Base-by-base conservation (phyloP, 2,329 filamentous ascomycete species). In the Colletotrichum sp. region DNA sequence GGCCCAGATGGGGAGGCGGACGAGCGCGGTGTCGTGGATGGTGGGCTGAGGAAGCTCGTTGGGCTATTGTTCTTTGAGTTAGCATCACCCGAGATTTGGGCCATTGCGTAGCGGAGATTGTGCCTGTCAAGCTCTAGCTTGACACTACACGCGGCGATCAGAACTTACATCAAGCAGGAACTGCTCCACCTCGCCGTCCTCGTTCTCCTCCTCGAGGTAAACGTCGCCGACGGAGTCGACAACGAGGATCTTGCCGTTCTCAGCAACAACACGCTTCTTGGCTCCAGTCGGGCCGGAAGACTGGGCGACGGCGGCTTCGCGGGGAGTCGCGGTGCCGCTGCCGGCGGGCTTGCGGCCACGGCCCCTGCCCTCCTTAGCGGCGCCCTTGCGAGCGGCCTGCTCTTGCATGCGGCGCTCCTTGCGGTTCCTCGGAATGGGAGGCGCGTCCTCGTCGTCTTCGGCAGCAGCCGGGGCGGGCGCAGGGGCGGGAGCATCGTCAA, bases 241-340 rank as follows among this genome's bases (percentile, higher is more conserved):
- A 72, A 99, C 93, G 49, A 99, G 88, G 1, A 98, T 90, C 88
- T 99, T 99, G 79, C 97, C 97, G 81, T 99, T 99, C 88, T 98
- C 94, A 4, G 96, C 96, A 30, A 96, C 92, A 18, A 99, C 95
- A 44, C 95, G 91, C 89, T 96, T 98, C 86, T 95, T 95, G 39
- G 94, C 90, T 24, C 96, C 96, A 49, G 93, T 91, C 2, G 95
- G 92, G 13, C 92, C 92, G 70, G 89, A 85, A 78, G 86, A 86
- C 78, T 85, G 87, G 49, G 24, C 65, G 66, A 89, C 89, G 64
- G 90, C 88, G 0, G 91, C 90, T 80, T 92, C 81, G 13, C 88
- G 88, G 39, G 88, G 85, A 36, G 80, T 78, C 32, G 76, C 76
- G 44, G 72, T 71, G 49, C 77, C 77, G 72, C 77, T 78, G 62